phyloP scores from a whole-genome alignment of 331 rosid genomes.

The Rhamnella rubrinervis region DNA sequence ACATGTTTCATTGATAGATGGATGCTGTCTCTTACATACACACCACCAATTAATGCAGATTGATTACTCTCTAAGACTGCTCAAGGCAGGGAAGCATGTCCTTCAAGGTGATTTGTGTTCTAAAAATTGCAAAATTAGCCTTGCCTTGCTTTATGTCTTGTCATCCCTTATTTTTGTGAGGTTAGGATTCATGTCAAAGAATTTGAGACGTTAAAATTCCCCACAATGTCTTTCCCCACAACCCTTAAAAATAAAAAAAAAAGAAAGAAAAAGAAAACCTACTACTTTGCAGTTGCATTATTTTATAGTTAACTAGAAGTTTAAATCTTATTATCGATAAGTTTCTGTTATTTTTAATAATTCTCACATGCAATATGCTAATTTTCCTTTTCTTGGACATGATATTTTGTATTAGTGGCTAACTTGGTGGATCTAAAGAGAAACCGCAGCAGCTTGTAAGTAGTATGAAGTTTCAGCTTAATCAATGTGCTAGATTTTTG shows the following conservation, averaged over 20 bases:
- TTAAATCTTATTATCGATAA: slow-evolving; percentile 1
- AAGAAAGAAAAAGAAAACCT: too few species aligned
- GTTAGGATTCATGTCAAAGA: not conserved
- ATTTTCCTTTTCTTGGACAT: slow-evolving; percentile 29
- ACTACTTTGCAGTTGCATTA: slow-evolving; percentile 8
- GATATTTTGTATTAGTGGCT: slow-evolving; percentile 31
- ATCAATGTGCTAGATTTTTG: not conserved
- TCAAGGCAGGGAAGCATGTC: slow-evolving; percentile 89
- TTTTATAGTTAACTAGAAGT: slow-evolving; percentile 2
- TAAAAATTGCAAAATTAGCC: not conserved
- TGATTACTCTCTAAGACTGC: slow-evolving; percentile 67
- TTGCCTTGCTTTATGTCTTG: slow-evolving; percentile 2
- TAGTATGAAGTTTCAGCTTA: slow-evolving; percentile 17
- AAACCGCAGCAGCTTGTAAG: slow-evolving; percentile 97
- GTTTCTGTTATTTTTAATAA: not conserved
- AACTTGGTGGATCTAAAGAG: slow-evolving; percentile 64
- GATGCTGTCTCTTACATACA: not conserved
- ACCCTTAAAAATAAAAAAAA: not conserved
- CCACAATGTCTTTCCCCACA: not conserved
- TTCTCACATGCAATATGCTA: slow-evolving; percentile 32
- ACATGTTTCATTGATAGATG: not conserved
- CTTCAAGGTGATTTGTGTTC: slow-evolving; percentile 67
- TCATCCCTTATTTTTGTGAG: not conserved
- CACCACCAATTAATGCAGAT: slow-evolving; percentile 46
- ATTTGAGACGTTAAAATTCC: not conserved